Evolutionary conservation across 2,329 filamentous ascomycete species (phyloP).

Genomic region (Penicillium freii): DNA sequence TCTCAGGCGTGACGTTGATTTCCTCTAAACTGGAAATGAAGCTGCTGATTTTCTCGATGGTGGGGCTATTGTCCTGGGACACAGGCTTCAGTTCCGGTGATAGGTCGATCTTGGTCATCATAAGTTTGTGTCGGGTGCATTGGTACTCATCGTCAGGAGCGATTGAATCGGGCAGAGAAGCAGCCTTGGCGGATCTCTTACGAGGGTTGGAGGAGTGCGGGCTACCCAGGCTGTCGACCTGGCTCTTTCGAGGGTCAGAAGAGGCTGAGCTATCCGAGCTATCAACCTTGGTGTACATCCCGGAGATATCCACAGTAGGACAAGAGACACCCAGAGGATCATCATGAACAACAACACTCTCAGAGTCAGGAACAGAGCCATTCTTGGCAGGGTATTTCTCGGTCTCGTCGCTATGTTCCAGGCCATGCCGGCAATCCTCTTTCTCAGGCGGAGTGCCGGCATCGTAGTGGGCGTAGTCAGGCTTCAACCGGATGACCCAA

Average conservation of each 20-base stretch:
- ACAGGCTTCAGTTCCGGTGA: background rate
- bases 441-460: background rate
- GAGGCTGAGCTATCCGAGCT: background rate
- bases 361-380: background rate
- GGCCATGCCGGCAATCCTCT: background rate
- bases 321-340: background rate
- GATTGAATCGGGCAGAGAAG: slow-evolving; percentile 29
- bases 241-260: background rate
- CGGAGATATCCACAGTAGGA: background rate
- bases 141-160: slow-evolving; percentile 22
- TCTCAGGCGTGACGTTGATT: background rate
- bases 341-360: background rate
- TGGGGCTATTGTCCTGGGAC: background rate
- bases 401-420: background rate
- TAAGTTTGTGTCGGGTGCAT: background rate
- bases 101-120: background rate
- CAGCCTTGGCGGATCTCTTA: slow-evolving; percentile 30
- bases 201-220: slow-evolving; percentile 12
- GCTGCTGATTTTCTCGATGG: background rate
- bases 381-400: background rate
- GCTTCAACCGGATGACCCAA: slow-evolving; percentile 1
- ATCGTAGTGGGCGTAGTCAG: background rate
- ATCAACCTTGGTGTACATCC: background rate
- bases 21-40: background rate
- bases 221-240: background rate